Conservation (phyloP, 805 yeast genomes). For the Metschnikowia sp. region DNA sequence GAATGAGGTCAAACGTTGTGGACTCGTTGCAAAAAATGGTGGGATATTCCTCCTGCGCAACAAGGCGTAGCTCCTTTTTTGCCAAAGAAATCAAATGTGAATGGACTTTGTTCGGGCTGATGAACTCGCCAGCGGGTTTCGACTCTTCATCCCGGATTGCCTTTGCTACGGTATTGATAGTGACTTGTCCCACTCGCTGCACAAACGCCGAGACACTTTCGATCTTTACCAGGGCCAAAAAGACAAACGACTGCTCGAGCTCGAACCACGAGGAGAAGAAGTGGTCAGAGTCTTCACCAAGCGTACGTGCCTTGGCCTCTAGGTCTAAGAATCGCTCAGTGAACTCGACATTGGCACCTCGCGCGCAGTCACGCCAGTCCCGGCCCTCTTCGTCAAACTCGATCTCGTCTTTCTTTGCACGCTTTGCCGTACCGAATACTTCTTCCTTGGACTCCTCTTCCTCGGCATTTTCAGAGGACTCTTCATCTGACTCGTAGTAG, state of each 20-base stretch:
- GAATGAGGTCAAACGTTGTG: constrained; percentile 48
- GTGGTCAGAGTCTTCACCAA: constrained; percentile 24
- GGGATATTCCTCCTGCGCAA: constrained; percentile 25
- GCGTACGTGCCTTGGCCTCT: constrained; percentile 13
- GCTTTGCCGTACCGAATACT: constrained; percentile 17
- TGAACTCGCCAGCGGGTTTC: constrained; percentile 18
- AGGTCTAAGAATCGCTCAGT: constrained; percentile 19
- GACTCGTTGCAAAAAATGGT: constrained; percentile 30
- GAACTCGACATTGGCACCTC: constrained; percentile 48
- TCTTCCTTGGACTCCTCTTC: constrained; percentile 9
- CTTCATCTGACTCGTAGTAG: constrained; percentile 38
- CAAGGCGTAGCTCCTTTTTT: constrained; percentile 22
- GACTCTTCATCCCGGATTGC: constrained; percentile 25
- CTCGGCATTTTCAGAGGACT: constrained; percentile 7
- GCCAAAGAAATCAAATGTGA: constrained; percentile 40
- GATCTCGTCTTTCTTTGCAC: constrained; percentile 24
- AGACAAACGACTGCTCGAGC: constrained; percentile 23
- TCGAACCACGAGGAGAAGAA: constrained; percentile 27
- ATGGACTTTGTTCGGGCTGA: constrained; percentile 52
- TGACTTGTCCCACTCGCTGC: constrained; percentile 33
- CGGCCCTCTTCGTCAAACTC: constrained; percentile 59
- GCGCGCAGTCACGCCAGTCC: constrained; percentile 72
- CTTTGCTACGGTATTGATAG: constrained; percentile 50
- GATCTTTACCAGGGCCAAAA: constrained; percentile 23
- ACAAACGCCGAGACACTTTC: constrained; percentile 25